Percentiles rank a stretch among this genome's conserved stretches.
Conservation (phyloP, 2,329 filamentous ascomycete species). For the Curvularia verruculosa region DNA sequence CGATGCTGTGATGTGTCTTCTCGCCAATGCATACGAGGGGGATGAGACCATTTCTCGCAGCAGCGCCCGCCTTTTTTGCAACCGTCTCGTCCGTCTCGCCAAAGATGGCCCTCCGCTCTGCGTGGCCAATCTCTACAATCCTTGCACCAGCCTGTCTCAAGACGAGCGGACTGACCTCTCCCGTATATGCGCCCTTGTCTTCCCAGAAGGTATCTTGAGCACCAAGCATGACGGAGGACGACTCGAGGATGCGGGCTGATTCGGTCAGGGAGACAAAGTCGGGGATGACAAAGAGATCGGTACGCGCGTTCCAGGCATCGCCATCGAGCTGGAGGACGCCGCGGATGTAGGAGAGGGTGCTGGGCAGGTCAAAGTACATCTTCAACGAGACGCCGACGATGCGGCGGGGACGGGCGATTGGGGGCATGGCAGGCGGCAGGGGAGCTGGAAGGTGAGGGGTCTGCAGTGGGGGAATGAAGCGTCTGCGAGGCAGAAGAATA, state of each 20-base stretch:
- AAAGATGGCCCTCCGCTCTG: conserved; percentile 75
- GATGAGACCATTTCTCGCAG: conserved; percentile 70
- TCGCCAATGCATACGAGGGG: conserved; percentile 85
- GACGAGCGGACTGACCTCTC: conserved; percentile 73
- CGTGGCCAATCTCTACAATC: conserved; percentile 81
- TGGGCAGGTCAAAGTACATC: conserved; percentile 76
- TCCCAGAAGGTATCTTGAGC: conserved; percentile 79
- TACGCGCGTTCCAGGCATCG: conserved; percentile 60
- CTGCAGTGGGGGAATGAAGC: neutral
- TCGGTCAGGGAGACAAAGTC: conserved; percentile 73
- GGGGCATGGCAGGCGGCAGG: conserved; percentile 32
- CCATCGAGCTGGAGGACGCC: conserved; percentile 53
- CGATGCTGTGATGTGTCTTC: conserved; percentile 56
- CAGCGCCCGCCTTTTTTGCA: conserved; percentile 72
- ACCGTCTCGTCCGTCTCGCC: conserved; percentile 74
- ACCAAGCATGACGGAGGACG: conserved; percentile 66
- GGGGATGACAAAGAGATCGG: conserved; percentile 78
- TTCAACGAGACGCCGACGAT: conserved; percentile 77
- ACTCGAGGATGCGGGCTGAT: conserved; percentile 56
- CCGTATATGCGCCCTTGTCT: conserved; percentile 75
- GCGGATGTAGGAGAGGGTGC: conserved; percentile 60
- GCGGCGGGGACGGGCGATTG: conserved; percentile 57
- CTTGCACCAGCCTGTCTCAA: conserved; percentile 71
- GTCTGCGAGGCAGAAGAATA: neutral
- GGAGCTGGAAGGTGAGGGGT: neutral